Evolutionary conservation across 768 basidiomycete species (phyloP), one percentile per base, ranked within the genome.

Genomic region (Rhizopogon sp.): DNA sequence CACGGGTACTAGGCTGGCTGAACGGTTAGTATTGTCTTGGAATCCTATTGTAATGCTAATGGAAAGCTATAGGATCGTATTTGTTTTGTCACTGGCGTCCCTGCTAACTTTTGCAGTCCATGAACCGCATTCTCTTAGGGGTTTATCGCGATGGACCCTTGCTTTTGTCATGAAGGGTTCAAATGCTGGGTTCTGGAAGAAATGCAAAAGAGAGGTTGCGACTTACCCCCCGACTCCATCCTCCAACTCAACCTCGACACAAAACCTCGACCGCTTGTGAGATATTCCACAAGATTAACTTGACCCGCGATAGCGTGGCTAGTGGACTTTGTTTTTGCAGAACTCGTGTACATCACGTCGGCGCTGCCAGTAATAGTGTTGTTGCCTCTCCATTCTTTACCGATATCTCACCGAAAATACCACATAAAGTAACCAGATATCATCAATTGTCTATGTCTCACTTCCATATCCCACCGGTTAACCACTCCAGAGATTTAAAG

Each of bases 401-500:
- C 0, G 8, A 49, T 25, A 37, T 47, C 22, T 20, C 9, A 35
- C 46, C 14, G 35, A 5, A 8, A 22, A 16, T 25, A 37, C 47
- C 47, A 37, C 16, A 17, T 5, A 25, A 37, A 35, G 14, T 20
- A 49, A 13, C 31, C 14, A 14, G 14, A 37, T 49, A 49, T 25
- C 47, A 5, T 22, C 17, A 37, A 22, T 22, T 5, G 7, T 6
- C 13, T 7, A 20, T 35, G 14, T 35, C 14, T 49, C 33, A 8
- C 46, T 16, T 8, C 33, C 33, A 37, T 7, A 22, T 49, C 10
- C 20, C 3, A 6, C 20, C 31, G 13, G 22, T 79, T 67, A 93
- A 33, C 78, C 87, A 43, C 69, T 72, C 95, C 96, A 99, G 16
- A 94, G 62, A 66, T 85, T 82, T 70, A 98, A 66, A 39, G 75